Base-by-base conservation (phyloP, 2,329 filamentous ascomycete species). In the Fusarium graminum region DNA sequence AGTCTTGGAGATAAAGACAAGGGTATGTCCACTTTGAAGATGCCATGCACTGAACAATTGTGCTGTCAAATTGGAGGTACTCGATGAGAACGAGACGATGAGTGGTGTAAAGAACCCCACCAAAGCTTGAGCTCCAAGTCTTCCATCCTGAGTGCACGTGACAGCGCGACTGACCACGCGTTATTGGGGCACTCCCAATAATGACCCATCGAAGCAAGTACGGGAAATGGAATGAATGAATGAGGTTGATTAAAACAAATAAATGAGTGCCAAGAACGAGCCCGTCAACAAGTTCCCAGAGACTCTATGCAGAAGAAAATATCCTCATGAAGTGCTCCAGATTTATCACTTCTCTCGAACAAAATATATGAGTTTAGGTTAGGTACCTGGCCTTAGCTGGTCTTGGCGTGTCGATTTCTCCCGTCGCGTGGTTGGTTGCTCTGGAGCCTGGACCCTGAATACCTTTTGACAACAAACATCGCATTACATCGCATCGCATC, bases 391-490 rank as follows among this genome's bases (percentile, higher is more conserved):
- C 16, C 19, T 19, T 19, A 41, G 39, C 16, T 29, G 29, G 7
- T 16, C 39, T 30, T 45, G 49, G 34, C 11, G 34, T 16, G 34
- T 10, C 16, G n/a, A n/a, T n/a, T 36, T 36, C n/a, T 36, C n/a
- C 34, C 34, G 34, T n/a, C 25, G 13, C 22, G 12, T 53, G 51
- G 43, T 50, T 53, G 30, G 43, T 26, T 53, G 16, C 30, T 39
- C 43, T 49, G 49, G 22, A n/a, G 19, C 62, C 51, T 66, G 42
- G 63, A 54, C 66, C 43, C 54, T 41, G 17, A 50, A 46, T 56
- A 17, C 50, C 59, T 6, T 28, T 38, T 36, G 40, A 64, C 61
- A 53, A 58, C 52, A 58, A 46, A 38, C 38, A 52, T 30, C 28
- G 29, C 51, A 56, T 29, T 45, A 38, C 5, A 44, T 25, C 6